Evolutionary conservation across 495 filamentous ascomycete species (phyloP).

Genomic region (Amphirosellinia nigrospora): DNA sequence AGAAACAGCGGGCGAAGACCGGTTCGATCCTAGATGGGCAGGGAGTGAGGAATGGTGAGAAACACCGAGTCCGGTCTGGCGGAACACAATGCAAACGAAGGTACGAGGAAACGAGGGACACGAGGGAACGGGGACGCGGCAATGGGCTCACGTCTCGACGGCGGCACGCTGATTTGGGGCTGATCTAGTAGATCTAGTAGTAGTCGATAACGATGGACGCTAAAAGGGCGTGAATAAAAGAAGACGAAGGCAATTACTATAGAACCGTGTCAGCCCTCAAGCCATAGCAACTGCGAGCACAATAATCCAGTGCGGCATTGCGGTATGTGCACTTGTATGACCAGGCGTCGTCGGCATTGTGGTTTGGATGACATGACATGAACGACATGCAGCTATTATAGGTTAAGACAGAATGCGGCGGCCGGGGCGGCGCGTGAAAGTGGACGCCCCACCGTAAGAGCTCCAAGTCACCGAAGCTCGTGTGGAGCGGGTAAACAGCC

Average conservation of each 20-base stretch:
- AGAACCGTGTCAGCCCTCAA: background rate
- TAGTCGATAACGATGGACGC: background rate
- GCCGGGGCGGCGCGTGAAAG: background rate
- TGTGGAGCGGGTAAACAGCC: slow-evolving; percentile 8
- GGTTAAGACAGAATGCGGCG: background rate
- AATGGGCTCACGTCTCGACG: background rate
- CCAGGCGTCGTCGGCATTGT: background rate
- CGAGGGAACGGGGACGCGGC: background rate
- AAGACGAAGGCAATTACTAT: background rate
- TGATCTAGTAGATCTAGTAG: background rate
- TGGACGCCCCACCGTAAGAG: background rate
- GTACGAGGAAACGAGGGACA: background rate
- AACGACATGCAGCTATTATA: background rate
- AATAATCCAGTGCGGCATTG: background rate
- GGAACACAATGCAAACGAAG: background rate
- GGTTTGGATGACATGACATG: background rate
- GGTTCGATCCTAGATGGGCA: background rate
- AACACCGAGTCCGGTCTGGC: background rate
- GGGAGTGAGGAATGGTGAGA: background rate
- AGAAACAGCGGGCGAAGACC: background rate
- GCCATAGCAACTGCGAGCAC: background rate
- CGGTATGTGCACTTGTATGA: background rate
- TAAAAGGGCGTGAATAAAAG: background rate
- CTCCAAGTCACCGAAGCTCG: slow-evolving; percentile 13
- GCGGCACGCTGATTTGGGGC: background rate